Base-by-base conservation (phyloP, 1,284 basidiomycete species). In the Puccinia horiana region DNA sequence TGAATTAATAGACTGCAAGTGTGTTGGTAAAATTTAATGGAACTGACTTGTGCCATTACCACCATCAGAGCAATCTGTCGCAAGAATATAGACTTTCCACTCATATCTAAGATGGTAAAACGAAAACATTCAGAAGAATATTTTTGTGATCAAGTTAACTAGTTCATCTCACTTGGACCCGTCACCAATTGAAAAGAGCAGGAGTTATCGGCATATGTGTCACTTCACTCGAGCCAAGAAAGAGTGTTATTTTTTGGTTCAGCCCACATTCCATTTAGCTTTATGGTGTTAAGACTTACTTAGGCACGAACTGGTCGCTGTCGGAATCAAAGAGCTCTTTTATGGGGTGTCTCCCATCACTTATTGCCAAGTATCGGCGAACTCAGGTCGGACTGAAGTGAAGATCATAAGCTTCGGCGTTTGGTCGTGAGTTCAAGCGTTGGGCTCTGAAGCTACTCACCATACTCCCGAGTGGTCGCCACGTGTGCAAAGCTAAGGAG, bases 291-390 rank as follows among this genome's bases (percentile, higher is more conserved):
- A 23, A 26, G 44, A 69, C 73, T 29, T 58, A 82, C 80, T 82
- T 82, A 8, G 80, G 80, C 47, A 75, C 67, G 37, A 82, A 82
- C n/a, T 79, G 70, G 1, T 75, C 69, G 32, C 26, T 42, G 14
- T 78, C 79, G 2, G 61, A 40, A 40, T 78, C 77, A 42, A 70
- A 65, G 18, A 63, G 74, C 54, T 76, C 75, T 58, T 77, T 82
- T 11, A 76, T 82, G 29, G 94, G 94, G 86, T 96, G 94, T 11
- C 93, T 90, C 1, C 94, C 94, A 0, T 91, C 90, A 86, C 94
- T 94, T 86, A 96, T 92, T 20, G 93, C 94, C 6, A 96, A 88
- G 92, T 94, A 0, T 91, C 92, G 1, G 92, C 93, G 84, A 95
- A 95, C 85, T 94, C 93, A 0, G 95, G 95, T 1, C 94, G 92